phyloP scores from a whole-genome alignment of 495 filamentous ascomycete genomes.

The Penicillium herquei region DNA sequence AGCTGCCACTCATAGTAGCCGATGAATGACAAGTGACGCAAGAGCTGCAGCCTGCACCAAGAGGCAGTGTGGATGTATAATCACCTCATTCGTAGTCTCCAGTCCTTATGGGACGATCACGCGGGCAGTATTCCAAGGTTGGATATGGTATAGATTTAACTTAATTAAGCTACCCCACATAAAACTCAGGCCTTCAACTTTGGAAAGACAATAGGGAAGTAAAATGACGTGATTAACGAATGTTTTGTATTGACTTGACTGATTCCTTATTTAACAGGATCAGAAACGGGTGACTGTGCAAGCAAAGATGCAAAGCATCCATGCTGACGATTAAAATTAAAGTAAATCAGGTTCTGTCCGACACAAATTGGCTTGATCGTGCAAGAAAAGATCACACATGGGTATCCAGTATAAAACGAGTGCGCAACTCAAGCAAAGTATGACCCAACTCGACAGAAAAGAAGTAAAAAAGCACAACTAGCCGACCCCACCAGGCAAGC shows the following conservation, averaged over 20 bases:
- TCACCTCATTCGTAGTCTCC: too few relatives aligned
- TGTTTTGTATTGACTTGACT: neutral
- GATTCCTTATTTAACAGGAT: neutral
- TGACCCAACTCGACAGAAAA: slow-evolving; percentile 25
- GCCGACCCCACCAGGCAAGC: neutral
- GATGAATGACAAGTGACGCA: too few relatives aligned
- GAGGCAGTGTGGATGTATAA: too few relatives aligned
- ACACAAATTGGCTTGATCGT: slow-evolving; percentile 7
- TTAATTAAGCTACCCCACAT: neutral
- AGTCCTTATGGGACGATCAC: too few relatives aligned
- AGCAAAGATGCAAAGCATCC: neutral
- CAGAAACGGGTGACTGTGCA: neutral
- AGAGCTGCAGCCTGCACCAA: too few relatives aligned
- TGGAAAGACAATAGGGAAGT: slow-evolving; percentile 2
- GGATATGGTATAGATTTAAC: too few relatives aligned
- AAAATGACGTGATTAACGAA: slow-evolving; percentile 4
- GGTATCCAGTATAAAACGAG: slow-evolving; percentile 27
- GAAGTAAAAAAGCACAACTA: slow-evolving; percentile 6
- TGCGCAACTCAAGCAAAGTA: slow-evolving; percentile 20
- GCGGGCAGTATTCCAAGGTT: too few relatives aligned
- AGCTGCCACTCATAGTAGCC: too few relatives aligned
- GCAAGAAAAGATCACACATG: slow-evolving; percentile 12
- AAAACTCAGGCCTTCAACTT: too few relatives aligned
- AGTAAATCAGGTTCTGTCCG: slow-evolving; percentile 8
- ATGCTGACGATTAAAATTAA: slow-evolving; percentile 8